A percentile compares a stretch with the other conserved stretches of the same genome.
Evolutionary conservation across 2,329 filamentous ascomycete species (phyloP).

Genomic region (Berkeleyomyces basicola): DNA sequence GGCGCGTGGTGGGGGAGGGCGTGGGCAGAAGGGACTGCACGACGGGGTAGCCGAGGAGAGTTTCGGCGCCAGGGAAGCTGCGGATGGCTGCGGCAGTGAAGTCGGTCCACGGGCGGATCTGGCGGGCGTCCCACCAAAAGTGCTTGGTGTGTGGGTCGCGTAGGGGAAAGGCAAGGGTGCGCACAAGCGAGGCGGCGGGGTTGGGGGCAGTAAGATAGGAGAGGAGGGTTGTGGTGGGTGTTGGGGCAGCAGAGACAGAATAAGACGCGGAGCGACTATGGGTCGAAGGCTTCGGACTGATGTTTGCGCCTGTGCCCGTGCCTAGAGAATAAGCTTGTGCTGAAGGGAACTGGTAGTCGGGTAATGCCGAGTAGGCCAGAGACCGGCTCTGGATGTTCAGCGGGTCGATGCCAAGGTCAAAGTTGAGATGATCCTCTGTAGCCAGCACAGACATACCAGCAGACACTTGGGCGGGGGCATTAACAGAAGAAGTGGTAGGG

Average conservation of each 20-base stretch:
- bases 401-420: neutral
- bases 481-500: neutral
- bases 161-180: constrained; percentile 53
- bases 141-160: constrained; percentile 56
- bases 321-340: constrained; percentile 14
- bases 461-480: neutral
- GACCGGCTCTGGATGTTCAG: neutral
- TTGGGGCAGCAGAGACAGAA: constrained; percentile 21
- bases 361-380: neutral
- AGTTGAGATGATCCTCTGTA: neutral
- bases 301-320: constrained; percentile 22
- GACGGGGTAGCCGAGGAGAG: constrained; percentile 55
- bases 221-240: constrained; percentile 51
- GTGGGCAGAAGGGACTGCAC: constrained; percentile 43
- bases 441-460: neutral
- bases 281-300: neutral
- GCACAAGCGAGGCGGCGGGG: constrained; percentile 66
- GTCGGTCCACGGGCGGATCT: constrained; percentile 64
- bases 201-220: constrained; percentile 65
- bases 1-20: constrained; percentile 39
- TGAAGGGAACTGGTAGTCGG: constrained; percentile 6
- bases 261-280: neutral
- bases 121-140: constrained; percentile 94
- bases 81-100: constrained; percentile 62
- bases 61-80: constrained; percentile 53